A percentile compares a stretch with the other conserved stretches of the same genome.
Evolutionary conservation across 768 basidiomycete genomes (phyloP).

Genomic region (Dentipellis fragilis): DNA sequence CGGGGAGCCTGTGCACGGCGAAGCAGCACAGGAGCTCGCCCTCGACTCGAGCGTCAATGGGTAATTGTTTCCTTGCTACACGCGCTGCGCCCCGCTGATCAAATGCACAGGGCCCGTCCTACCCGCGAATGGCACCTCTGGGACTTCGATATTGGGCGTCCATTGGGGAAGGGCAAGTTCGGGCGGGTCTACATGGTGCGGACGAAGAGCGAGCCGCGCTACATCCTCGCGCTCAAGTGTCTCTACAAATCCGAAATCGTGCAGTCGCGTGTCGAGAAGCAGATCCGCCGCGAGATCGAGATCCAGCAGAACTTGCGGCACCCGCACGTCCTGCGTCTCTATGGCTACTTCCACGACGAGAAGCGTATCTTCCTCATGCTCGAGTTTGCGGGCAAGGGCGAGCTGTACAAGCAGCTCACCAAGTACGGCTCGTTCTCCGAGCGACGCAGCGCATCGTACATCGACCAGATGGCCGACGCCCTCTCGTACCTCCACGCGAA

Average conservation of each 20-base stretch:
- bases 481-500: constrained; percentile 86
- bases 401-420: constrained; percentile 91
- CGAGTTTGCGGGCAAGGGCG: constrained; percentile 95
- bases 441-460: constrained; percentile 79
- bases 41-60: constrained; percentile 71
- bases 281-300: constrained; percentile 95
- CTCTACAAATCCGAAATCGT: constrained; percentile 96
- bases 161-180: constrained; percentile 98
- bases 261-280: constrained; percentile 86
- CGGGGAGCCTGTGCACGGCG: constrained; percentile 63
- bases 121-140: constrained; percentile 80
- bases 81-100: background rate
- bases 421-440: constrained; percentile 84
- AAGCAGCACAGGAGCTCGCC: constrained; percentile 72
- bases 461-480: constrained; percentile 98
- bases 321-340: constrained; percentile 87
- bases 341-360: constrained; percentile 97
- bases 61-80: constrained; percentile 28
- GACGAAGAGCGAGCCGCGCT: constrained; percentile 79
- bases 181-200: constrained; percentile 98
- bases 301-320: constrained; percentile 95
- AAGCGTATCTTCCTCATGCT: constrained; percentile 97
- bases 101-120: constrained; percentile 42
- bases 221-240: constrained; percentile 94
- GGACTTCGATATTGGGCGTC: constrained; percentile 89